Percentiles rank a stretch among this genome's conserved stretches.
phyloP scores from a whole-genome alignment of 1,139 yeast genomes.

The Hyphopichia pseudoburtonii region DNA sequence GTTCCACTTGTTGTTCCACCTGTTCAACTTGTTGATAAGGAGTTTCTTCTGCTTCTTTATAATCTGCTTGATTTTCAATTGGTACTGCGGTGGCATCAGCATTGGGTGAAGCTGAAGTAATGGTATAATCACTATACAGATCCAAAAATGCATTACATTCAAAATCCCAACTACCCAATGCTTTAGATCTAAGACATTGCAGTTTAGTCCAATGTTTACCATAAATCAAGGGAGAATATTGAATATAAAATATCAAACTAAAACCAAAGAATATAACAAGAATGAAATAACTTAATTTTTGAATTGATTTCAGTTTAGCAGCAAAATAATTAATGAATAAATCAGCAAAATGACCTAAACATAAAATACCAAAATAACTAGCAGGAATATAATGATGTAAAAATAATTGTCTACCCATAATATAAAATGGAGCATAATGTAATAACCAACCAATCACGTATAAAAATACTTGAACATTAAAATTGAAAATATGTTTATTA shows the following conservation, averaged over 20 bases:
- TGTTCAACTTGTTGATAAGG: too few relatives aligned
- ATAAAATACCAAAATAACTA: conserved; percentile 82
- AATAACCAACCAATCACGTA: conserved; percentile 79
- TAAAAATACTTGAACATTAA: conserved; percentile 67
- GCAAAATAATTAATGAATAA: conserved; percentile 50
- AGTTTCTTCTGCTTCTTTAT: conserved; percentile 26
- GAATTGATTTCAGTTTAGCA: conserved; percentile 31
- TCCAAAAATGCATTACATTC: conserved; percentile 63
- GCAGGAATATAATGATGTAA: conserved; percentile 93
- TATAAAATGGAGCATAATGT: conserved; percentile 84
- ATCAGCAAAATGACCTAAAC: conserved; percentile 81
- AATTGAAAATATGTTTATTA: conserved; percentile 62
- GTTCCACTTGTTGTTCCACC: conserved; percentile 13
- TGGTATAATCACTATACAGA: conserved; percentile 25
- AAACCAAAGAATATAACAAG: conserved; percentile 49
- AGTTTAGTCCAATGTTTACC: conserved; percentile 80
- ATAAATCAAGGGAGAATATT: conserved; percentile 74
- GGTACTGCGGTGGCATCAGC: conserved; percentile 11
- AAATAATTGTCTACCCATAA: conserved; percentile 93
- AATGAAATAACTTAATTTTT: conserved; percentile 40
- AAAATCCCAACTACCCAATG: conserved; percentile 77
- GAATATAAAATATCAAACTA: conserved; percentile 56
- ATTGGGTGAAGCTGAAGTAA: conserved; percentile 11
- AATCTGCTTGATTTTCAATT: conserved; percentile 14
- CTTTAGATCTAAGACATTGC: conserved; percentile 62